phyloP scores from a whole-genome alignment of 108 stramenopile genomes.

The Discostella pseudostelligera region DNA sequence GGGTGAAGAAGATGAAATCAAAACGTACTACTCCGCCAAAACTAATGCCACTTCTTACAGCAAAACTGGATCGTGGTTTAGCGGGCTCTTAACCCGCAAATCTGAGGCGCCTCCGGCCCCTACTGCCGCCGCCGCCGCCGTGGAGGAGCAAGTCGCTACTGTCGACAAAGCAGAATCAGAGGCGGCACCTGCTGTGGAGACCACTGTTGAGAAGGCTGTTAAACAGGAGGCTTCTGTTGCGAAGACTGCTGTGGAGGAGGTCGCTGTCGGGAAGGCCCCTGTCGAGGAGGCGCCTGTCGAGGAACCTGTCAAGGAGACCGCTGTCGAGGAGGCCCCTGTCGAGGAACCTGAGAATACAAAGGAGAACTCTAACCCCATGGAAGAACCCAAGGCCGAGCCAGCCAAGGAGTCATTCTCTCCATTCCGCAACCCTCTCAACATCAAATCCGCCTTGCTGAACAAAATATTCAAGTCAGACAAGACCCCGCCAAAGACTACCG shows the following conservation, averaged over 20 bases:
- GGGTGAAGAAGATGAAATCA: not conserved
- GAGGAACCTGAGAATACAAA: constrained; percentile 8
- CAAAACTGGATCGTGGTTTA: not conserved
- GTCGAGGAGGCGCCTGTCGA: not conserved
- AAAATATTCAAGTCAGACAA: not conserved
- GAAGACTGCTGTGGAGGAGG: not conserved
- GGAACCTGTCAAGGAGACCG: not conserved
- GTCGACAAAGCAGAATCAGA: not conserved
- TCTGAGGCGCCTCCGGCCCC: not conserved
- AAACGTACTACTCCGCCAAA: not conserved
- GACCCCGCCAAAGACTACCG: not conserved
- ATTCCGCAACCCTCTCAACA: constrained; percentile 1
- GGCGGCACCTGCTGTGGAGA: not conserved
- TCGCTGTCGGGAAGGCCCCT: not conserved
- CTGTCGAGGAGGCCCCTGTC: not conserved
- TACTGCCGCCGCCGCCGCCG: not conserved
- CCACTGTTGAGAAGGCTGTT: not conserved
- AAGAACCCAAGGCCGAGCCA: not conserved
- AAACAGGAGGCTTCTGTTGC: not conserved
- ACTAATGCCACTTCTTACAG: not conserved
- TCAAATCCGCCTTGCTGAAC: not conserved
- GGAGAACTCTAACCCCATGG: not conserved
- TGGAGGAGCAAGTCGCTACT: not conserved
- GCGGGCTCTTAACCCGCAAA: not conserved
- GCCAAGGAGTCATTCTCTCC: not conserved